phyloP scores from a whole-genome alignment of 495 filamentous ascomycete species.

The Hypoxylon trugodes region DNA sequence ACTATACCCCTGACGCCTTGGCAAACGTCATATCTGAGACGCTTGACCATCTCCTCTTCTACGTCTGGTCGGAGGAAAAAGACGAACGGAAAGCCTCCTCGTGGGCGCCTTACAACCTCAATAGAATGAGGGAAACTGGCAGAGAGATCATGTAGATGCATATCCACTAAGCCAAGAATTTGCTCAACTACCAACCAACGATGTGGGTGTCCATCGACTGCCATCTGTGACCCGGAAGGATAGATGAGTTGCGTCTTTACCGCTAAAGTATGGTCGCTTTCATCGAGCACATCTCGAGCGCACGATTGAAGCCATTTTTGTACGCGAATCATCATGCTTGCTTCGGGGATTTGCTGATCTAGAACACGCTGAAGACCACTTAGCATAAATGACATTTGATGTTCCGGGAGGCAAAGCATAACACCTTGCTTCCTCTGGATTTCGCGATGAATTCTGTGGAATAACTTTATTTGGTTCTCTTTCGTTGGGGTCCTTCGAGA shows the following conservation, averaged over 20 bases:
- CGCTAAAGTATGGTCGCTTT: constrained; percentile 71
- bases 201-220: constrained; percentile 59
- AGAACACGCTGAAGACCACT: constrained; percentile 57
- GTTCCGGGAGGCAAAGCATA: constrained; percentile 60
- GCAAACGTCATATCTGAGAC: constrained; percentile 50
- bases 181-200: constrained; percentile 54
- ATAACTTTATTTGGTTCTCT: constrained; percentile 41
- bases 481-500: constrained; percentile 54
- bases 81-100: constrained; percentile 52
- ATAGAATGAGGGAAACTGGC: constrained; percentile 52
- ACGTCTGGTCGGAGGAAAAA: constrained; percentile 57
- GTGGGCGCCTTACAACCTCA: constrained; percentile 49
- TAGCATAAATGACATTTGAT: constrained; percentile 63
- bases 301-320: constrained; percentile 54
- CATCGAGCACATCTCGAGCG: constrained; percentile 67
- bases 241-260: constrained; percentile 61
- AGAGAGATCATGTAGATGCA: constrained; percentile 48
- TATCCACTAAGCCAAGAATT: constrained; percentile 46
- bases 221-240: constrained; percentile 56
- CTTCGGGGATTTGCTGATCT: constrained; percentile 41
- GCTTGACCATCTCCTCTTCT: constrained; percentile 51
- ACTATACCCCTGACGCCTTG: constrained; percentile 42
- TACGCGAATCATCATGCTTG: constrained; percentile 40
- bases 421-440: constrained; percentile 49
- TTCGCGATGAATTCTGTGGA: constrained; percentile 46